Percentiles rank a stretch among this genome's conserved stretches.
phyloP scores from a whole-genome alignment of 495 filamentous ascomycete species.

The Cladorrhinum samala region DNA sequence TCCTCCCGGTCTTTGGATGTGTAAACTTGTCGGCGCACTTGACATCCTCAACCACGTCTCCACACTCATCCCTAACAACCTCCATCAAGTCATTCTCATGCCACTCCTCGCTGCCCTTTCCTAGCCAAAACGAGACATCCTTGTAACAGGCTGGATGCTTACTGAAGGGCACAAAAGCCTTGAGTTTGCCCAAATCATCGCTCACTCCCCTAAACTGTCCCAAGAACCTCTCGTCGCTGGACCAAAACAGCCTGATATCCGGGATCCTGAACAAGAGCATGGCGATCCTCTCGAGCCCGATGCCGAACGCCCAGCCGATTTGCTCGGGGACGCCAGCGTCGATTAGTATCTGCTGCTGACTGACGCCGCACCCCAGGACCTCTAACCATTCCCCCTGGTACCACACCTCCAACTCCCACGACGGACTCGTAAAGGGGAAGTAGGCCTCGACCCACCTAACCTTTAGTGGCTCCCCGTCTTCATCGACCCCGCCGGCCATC shows the following conservation, averaged over 20 bases:
- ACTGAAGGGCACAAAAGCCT: constrained; percentile 76
- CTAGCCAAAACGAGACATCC: constrained; percentile 92
- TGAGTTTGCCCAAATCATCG: constrained; percentile 42
- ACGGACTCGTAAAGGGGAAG: constrained; percentile 91
- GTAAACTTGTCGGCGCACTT: constrained; percentile 71
- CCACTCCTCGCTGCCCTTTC: constrained; percentile 47
- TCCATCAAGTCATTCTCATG: constrained; percentile 99
- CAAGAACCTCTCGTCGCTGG: constrained; percentile 72
- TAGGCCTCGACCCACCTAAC: constrained; percentile 95
- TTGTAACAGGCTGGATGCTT: constrained; percentile 82
- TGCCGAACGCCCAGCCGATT: constrained; percentile 91
- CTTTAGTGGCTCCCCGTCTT: constrained; percentile 60
- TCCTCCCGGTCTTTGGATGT: constrained; percentile 77
- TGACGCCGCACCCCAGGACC: constrained; percentile 87
- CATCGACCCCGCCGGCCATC: constrained; percentile 48
- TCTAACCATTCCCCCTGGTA: constrained; percentile 95
- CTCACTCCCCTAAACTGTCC: constrained; percentile 65
- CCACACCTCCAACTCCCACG: constrained; percentile 93
- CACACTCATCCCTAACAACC: constrained; percentile 70
- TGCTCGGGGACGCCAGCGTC: constrained; percentile 69
- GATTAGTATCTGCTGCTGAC: constrained; percentile 69
- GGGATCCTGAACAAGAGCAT: constrained; percentile 96
- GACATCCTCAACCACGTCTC: constrained; percentile 84
- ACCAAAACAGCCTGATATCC: constrained; percentile 98
- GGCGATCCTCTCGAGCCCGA: constrained; percentile 87